Evolutionary conservation across 148 eudicot species (phyloP).

Genomic region (Polygonum maritimum): DNA sequence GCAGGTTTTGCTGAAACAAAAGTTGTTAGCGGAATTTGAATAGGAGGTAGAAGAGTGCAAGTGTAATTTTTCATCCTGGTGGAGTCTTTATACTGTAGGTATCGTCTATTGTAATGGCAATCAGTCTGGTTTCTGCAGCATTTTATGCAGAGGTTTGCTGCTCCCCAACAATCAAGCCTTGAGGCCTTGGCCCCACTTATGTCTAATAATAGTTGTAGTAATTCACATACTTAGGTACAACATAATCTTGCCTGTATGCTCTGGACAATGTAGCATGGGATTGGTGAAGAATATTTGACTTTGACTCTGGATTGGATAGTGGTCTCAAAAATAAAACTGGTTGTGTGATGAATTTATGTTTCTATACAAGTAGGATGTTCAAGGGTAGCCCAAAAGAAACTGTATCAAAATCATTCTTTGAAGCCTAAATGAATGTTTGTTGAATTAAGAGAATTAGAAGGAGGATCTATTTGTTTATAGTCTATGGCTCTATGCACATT

Average conservation of each 20-base stretch:
- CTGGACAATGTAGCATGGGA: neutral
- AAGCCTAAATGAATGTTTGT: neutral
- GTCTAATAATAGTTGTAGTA: too few species aligned
- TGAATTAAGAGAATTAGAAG: neutral
- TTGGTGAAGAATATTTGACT: neutral
- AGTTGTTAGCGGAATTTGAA: neutral
- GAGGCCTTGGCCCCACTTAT: too few species aligned
- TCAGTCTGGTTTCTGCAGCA: too few species aligned
- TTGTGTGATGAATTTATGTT: neutral
- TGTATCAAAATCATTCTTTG: neutral
- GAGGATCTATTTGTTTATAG: neutral
- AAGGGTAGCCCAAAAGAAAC: neutral
- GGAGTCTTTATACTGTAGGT: too few species aligned
- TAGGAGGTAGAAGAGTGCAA: neutral
- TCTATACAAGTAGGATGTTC: neutral
- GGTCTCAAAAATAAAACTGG: neutral
- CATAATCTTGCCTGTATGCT: neutral
- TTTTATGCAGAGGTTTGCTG: too few species aligned
- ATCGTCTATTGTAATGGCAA: too few species aligned
- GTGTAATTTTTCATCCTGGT: neutral
- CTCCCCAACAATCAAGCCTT: neutral
- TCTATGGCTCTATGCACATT: neutral
- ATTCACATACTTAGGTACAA: too few species aligned
- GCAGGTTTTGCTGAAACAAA: neutral
- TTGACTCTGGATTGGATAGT: neutral